Evolutionary conservation across 257 asterid species (phyloP).

Genomic region (Solanum arcanum): DNA sequence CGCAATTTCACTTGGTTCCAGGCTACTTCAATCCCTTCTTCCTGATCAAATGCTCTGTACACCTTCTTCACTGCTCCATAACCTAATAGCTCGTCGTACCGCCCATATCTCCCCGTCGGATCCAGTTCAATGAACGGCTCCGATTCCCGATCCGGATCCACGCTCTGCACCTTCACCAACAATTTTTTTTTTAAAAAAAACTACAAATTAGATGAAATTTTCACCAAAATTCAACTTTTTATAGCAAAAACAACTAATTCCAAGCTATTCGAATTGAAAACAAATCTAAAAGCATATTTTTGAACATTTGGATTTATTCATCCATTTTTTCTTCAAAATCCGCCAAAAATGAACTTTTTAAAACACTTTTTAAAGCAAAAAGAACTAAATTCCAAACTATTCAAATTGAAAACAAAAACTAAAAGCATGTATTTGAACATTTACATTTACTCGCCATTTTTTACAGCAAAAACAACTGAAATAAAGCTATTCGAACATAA

Average conservation of each 20-base stretch:
- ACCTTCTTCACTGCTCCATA: constrained; percentile 71
- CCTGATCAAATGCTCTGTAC: constrained; percentile 78
- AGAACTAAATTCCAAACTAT: neutral
- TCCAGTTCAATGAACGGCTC: constrained; percentile 67
- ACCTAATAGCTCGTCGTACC: constrained; percentile 67
- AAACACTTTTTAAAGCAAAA: neutral
- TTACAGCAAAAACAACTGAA: neutral
- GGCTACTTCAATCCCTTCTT: constrained; percentile 87
- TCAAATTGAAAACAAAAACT: neutral
- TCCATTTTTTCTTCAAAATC: neutral
- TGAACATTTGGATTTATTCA: neutral
- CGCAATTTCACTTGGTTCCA: constrained; percentile 79
- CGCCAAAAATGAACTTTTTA: neutral
- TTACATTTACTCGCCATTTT: neutral
- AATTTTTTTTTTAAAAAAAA: neutral
- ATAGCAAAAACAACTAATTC: neutral
- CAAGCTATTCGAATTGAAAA: neutral
- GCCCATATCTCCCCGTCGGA: constrained; percentile 65
- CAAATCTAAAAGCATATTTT: neutral
- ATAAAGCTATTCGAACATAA: neutral
- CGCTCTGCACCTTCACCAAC: constrained; percentile 7
- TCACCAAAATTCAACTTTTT: neutral
- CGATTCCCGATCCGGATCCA: constrained; percentile 30
- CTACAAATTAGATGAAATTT: neutral
- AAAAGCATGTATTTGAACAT: neutral